These are phyloP conservation scores for Zopfochytrium polystomum DNA, from an alignment of 371 early-diverging fungal species.

Conservation along the genomic window DNA sequence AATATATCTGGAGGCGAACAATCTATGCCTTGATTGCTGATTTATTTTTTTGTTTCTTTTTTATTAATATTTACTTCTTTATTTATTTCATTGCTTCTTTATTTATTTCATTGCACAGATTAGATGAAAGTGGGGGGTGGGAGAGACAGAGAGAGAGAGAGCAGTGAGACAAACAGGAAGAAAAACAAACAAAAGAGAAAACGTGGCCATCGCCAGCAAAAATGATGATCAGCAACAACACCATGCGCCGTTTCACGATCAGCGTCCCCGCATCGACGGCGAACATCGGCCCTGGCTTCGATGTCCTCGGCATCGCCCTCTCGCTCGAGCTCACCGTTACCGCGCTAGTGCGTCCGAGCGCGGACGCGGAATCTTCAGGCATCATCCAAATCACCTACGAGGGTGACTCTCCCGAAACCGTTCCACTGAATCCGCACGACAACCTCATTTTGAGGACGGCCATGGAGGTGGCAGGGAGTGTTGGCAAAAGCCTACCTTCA, in stretches of 20 bases:
- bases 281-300: conserved; percentile 97
- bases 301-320: conserved; percentile 87
- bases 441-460: conserved; percentile 92
- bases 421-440: conserved; percentile 69
- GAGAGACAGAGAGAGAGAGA: no score
- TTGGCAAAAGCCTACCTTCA: conserved; percentile 46
- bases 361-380: not conserved
- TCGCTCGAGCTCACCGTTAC: conserved; percentile 76
- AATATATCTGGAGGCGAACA: no score
- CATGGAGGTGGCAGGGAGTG: conserved; percentile 72
- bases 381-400: conserved; percentile 59
- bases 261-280: conserved; percentile 90
- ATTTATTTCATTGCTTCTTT: no score
- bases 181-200: no score
- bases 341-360: conserved; percentile 47
- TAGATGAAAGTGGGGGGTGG: no score
- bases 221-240: no score
- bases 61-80: no score
- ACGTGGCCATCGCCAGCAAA: no score
- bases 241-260: conserved; percentile 60
- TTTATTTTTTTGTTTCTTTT: no score
- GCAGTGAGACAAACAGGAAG: no score
- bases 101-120: no score
- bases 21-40: no score
- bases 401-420: conserved; percentile 74